Conservation (phyloP, 441 rosid species). For the Euphorbia celastroides region DNA sequence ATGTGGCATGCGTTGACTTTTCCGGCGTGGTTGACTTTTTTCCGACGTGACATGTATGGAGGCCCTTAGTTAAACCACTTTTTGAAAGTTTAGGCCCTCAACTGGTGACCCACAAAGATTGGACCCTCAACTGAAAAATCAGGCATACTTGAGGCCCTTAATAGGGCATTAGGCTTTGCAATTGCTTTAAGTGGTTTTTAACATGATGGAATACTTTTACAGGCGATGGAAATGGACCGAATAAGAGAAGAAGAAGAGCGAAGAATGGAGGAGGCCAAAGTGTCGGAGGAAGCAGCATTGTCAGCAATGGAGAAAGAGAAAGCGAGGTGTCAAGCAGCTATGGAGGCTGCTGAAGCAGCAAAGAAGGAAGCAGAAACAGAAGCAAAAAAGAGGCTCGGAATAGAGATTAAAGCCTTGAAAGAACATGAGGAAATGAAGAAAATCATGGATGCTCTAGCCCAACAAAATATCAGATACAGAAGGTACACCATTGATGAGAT, state of each 20-base stretch:
- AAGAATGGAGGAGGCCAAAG: slow-evolving; percentile 34
- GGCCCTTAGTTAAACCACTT: too few relatives aligned
- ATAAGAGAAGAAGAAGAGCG: slow-evolving; percentile 39
- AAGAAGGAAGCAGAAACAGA: slow-evolving; percentile 35
- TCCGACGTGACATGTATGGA: too few relatives aligned
- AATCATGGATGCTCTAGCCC: slow-evolving; percentile 20
- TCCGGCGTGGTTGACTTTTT: too few relatives aligned
- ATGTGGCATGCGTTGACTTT: too few relatives aligned
- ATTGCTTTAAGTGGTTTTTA: neutral
- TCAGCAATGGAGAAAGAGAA: slow-evolving; percentile 34
- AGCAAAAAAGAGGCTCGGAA: slow-evolving; percentile 30
- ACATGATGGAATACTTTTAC: neutral
- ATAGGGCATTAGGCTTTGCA: too few relatives aligned
- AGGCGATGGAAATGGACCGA: slow-evolving; percentile 41
- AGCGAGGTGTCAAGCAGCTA: slow-evolving; percentile 34
- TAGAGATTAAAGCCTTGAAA: slow-evolving; percentile 31
- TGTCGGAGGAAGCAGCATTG: slow-evolving; percentile 33
- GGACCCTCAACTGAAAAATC: too few relatives aligned
- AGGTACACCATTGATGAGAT: slow-evolving; percentile 31
- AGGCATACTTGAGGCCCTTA: too few relatives aligned
- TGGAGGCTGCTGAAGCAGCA: slow-evolving; percentile 39
- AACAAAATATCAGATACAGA: slow-evolving; percentile 24
- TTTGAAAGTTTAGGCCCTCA: too few relatives aligned
- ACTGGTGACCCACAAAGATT: too few relatives aligned
- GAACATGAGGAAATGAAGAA: slow-evolving; percentile 41